phyloP scores from a whole-genome alignment of 148 eudicot genomes.

The Heliosperma pusillum region DNA sequence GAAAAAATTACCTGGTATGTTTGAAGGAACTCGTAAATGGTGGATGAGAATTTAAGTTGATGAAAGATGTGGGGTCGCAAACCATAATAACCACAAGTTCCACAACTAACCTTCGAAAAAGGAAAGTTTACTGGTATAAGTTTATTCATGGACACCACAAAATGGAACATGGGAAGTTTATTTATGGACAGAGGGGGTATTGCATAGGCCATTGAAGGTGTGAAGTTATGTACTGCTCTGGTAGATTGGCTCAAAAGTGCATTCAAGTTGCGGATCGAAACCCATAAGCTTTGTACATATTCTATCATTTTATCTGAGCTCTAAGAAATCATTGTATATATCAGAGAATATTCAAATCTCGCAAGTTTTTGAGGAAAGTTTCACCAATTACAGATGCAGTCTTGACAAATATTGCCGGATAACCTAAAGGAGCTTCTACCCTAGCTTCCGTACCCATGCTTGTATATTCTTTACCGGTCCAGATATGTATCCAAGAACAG shows the following conservation, averaged over 20 bases:
- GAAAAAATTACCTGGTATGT: background rate
- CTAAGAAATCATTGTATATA: background rate
- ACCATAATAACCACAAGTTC: too few species aligned
- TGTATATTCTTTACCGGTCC: slow-evolving; percentile 67
- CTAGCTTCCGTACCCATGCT: slow-evolving; percentile 56
- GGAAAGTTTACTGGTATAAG: background rate
- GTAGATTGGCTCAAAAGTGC: background rate
- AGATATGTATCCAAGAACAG: slow-evolving; percentile 76
- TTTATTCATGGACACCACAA: background rate
- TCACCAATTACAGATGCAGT: slow-evolving; percentile 63
- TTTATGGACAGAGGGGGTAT: background rate
- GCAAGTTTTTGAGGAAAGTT: slow-evolving; percentile 60
- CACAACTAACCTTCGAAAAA: too few species aligned
- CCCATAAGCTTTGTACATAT: background rate
- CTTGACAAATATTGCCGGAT: slow-evolving; percentile 87
- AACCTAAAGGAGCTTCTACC: slow-evolving; percentile 81
- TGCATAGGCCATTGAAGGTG: background rate
- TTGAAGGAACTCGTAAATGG: too few species aligned
- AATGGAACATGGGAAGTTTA: background rate
- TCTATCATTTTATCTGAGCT: slow-evolving; percentile 3
- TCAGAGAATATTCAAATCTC: slow-evolving; percentile 38
- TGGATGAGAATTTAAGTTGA: too few species aligned
- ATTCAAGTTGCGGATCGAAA: background rate
- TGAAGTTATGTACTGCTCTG: background rate
- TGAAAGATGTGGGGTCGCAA: too few species aligned